A percentile compares a stretch with the other conserved stretches of the same genome.
These are phyloP conservation scores for Exophiala sideris DNA, from an alignment of 2,329 filamentous ascomycete genomes.

Conservation along the genomic window DNA sequence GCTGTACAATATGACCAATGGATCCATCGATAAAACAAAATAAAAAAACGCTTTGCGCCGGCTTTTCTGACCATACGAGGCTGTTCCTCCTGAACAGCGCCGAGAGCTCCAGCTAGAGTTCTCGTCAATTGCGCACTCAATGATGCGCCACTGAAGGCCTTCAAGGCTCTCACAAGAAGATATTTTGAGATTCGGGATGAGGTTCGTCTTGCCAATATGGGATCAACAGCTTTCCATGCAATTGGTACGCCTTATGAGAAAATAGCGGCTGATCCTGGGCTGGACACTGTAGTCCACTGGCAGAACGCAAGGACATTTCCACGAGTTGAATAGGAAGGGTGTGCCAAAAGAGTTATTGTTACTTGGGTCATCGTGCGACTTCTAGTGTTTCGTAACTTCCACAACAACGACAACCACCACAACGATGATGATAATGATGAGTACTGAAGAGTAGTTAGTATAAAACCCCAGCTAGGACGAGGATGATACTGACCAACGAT, in stretches of 20 bases:
- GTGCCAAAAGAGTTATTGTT: neutral
- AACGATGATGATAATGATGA: slow-evolving; percentile 53
- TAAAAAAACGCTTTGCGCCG: slow-evolving; percentile 14
- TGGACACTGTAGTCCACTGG: neutral
- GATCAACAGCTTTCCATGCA: neutral
- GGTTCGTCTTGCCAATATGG: neutral
- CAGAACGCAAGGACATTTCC: neutral
- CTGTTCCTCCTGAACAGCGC: neutral
- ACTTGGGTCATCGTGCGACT: neutral
- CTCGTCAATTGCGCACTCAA: neutral
- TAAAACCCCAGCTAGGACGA: neutral
- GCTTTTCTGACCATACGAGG: slow-evolving; percentile 23
- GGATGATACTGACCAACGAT: slow-evolving; percentile 57
- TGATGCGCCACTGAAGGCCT: neutral
- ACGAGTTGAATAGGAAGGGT: neutral
- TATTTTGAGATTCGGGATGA: neutral
- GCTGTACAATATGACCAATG: slow-evolving; percentile 16
- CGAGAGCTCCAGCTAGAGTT: neutral
- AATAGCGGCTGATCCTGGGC: neutral
- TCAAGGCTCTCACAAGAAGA: slow-evolving; percentile 1
- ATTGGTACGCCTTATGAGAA: neutral
- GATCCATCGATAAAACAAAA: slow-evolving; percentile 8
- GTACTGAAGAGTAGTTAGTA: slow-evolving; percentile 37
- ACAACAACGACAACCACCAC: slow-evolving; percentile 49
- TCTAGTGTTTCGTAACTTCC: slow-evolving; percentile 39